Conservation (phyloP, 306 rosid species). For the Dalbergia oliveri region DNA sequence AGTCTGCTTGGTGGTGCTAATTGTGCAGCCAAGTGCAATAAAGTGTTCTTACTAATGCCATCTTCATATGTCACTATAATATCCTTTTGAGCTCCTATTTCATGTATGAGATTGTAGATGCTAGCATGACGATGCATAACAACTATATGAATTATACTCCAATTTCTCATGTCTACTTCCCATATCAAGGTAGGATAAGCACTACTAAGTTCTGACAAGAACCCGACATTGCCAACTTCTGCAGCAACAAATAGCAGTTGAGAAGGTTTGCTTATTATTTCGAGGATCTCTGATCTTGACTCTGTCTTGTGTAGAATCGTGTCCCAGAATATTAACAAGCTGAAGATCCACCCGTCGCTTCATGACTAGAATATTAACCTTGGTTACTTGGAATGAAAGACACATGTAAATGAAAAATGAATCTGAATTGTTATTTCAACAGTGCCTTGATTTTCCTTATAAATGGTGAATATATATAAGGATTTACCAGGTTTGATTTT, state of each 20-base stretch:
- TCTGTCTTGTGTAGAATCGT: not conserved
- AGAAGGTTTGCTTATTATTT: slow-evolving; percentile 31
- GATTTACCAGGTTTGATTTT: slow-evolving; percentile 35
- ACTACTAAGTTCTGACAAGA: slow-evolving; percentile 44
- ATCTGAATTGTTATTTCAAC: not conserved
- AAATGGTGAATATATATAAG: not conserved
- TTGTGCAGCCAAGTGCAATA: slow-evolving; percentile 55
- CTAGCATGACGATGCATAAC: slow-evolving; percentile 47
- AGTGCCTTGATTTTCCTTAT: too few species aligned
- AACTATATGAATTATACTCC: slow-evolving; percentile 46
- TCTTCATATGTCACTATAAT: slow-evolving; percentile 4
- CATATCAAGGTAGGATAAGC: slow-evolving; percentile 48
- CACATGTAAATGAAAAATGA: not conserved
- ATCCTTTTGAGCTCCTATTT: slow-evolving; percentile 39
- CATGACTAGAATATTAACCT: slow-evolving; percentile 7
- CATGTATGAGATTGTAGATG: slow-evolving; percentile 50
- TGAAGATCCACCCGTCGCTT: slow-evolving; percentile 31
- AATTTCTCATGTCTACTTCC: slow-evolving; percentile 14
- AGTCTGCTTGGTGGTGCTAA: slow-evolving; percentile 48
- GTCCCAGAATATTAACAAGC: slow-evolving; percentile 42
- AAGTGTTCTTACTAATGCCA: not conserved
- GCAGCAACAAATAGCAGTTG: slow-evolving; percentile 43
- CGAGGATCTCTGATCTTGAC: not conserved
- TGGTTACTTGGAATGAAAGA: slow-evolving; percentile 3
- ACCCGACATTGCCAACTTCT: slow-evolving; percentile 55